phyloP scores from a whole-genome alignment of 345 rosid genomes.

The Salix dunnii region DNA sequence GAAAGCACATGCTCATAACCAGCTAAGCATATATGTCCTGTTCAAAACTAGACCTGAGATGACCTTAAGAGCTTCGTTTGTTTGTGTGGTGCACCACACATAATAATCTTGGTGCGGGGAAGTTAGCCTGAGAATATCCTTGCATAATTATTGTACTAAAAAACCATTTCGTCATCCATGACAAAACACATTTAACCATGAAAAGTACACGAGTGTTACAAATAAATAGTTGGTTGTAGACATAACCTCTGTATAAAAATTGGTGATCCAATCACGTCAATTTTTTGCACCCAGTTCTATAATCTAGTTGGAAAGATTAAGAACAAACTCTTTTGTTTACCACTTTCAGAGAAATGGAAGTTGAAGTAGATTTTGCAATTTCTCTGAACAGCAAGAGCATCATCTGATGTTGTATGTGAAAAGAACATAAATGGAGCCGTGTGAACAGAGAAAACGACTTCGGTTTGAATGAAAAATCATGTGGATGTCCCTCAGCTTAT shows the following conservation, averaged over 20 bases:
- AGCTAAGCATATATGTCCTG: no score
- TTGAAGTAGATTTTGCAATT: background rate
- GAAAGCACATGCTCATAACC: no score
- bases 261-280: background rate
- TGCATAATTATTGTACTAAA: no score
- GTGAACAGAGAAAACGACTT: background rate
- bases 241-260: background rate
- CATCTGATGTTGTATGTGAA: background rate
- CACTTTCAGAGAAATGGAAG: background rate
- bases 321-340: background rate
- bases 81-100: no score
- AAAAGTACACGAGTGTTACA: no score
- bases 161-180: no score
- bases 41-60: no score
- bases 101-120: no score
- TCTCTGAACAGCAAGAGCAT: background rate
- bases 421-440: background rate
- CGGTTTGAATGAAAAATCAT: slow-evolving; percentile 1
- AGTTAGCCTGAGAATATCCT: no score
- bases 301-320: slow-evolving; percentile 5
- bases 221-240: background rate
- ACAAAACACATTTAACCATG: no score
- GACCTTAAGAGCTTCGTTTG: no score
- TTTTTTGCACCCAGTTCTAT: background rate
- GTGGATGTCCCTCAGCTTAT: background rate